Base-by-base conservation (phyloP, 768 basidiomycete species). In the Lentinula detonsa region DNA sequence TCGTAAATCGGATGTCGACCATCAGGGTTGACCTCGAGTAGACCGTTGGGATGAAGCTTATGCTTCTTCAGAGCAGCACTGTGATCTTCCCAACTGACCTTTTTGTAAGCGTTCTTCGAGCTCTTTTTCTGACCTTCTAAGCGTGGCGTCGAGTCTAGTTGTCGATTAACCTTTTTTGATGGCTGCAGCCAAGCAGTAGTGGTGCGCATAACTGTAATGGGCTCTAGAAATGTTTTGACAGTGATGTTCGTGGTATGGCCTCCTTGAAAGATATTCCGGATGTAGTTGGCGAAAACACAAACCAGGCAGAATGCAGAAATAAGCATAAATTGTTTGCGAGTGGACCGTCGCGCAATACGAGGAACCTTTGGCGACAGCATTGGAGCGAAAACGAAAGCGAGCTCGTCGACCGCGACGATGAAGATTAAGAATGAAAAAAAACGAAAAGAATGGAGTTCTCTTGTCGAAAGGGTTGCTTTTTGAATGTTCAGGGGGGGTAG, bases 1-100 rank as follows among this genome's bases (percentile, higher is more conserved):
- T 81, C 81, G 34, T 87, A 80, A 63, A 95, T 94, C 4, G 94
- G 94, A 71, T 96, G 91, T 3, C 71, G 69, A 3, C 76, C 77
- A 16, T 73, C 69, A 18, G 68, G 61, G 45, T 76, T 76, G 56
- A 78, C 75, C 58, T 77, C 74, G n/a, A 80, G 60, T 28, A 80
- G 63, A 5, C 78, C 78, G 65, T 78, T 73, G 5, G 71, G 46
- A 31, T 73, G 74, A 65, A 71, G 76, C 43, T 45, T n/a, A 21
- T 59, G 57, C 13, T 50, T 34, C 46, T 48, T 48, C 21, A 48
- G 21, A 48, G 21, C 21, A 48, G 21, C 46, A 10, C 46, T 48
- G 7, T 48, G 46, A 21, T 48, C 21, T 18, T 48, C 46, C 46
- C 46, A 48, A 11, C 21, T 48, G 9, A 48, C 18, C 46, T 48